Conservation (phyloP, 768 basidiomycete genomes). For the Lactarius hatsudake region DNA sequence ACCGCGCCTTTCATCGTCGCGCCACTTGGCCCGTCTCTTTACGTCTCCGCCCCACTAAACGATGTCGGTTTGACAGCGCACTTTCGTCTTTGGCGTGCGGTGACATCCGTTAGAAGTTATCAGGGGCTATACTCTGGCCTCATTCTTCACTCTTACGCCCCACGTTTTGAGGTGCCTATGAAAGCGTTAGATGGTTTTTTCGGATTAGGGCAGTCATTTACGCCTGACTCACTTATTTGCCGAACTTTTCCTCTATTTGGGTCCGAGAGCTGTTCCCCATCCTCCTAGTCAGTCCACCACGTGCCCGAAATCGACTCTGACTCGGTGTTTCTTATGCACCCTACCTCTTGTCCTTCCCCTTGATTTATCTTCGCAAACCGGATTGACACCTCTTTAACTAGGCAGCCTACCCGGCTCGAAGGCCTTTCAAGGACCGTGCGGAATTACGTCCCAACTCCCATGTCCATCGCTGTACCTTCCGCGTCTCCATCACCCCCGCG, state of each 20-base stretch:
- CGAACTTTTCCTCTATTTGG: conserved; percentile 1
- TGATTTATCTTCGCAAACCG: background rate
- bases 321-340: conserved; percentile 9
- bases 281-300: background rate
- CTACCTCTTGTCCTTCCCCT: conserved; percentile 4
- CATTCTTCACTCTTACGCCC: background rate
- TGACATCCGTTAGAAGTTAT: background rate
- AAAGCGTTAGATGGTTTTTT: background rate
- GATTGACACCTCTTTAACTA: conserved; percentile 28
- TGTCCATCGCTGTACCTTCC: conserved; percentile 49
- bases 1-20: background rate
- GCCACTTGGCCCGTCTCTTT: background rate
- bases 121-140: background rate
- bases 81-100: background rate
- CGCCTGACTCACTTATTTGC: background rate
- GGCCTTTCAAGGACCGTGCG: conserved; percentile 52
- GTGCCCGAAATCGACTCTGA: background rate
- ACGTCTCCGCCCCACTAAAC: background rate
- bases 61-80: background rate
- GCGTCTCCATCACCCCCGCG: conserved; percentile 48
- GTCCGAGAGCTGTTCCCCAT: background rate
- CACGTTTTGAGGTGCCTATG: background rate
- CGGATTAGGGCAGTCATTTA: background rate
- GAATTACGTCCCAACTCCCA: conserved; percentile 52
- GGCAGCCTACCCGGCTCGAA: conserved; percentile 51